Evolutionary conservation across 140 eudicot genomes (phyloP).

Genomic region (Flaveria floridana): DNA sequence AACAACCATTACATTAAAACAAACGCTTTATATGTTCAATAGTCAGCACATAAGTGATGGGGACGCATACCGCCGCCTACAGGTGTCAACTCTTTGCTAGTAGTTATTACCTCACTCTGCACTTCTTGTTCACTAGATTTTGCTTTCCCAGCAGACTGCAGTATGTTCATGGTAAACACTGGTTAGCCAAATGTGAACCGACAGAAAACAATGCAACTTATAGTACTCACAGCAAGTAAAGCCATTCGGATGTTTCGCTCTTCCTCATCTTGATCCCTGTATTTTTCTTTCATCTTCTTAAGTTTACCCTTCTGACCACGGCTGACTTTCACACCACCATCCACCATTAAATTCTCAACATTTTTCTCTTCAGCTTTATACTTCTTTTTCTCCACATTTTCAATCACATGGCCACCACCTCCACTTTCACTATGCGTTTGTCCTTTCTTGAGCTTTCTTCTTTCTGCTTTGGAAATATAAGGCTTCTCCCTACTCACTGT

Average conservation of each 20-base stretch:
- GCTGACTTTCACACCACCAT: conserved; percentile 61
- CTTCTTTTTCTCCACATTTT: conserved; percentile 32
- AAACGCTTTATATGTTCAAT: neutral
- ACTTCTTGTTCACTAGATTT: conserved; percentile 43
- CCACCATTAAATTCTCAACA: conserved; percentile 32
- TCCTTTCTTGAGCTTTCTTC: conserved; percentile 92
- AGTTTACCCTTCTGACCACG: conserved; percentile 94
- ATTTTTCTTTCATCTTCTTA: conserved; percentile 94
- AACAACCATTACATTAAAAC: neutral
- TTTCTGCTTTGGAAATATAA: conserved; percentile 88
- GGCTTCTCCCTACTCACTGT: conserved; percentile 68
- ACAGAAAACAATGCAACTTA: conserved; percentile 10
- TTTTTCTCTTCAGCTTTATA: conserved; percentile 35
- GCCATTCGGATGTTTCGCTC: conserved; percentile 92
- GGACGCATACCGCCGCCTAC: conserved; percentile 43
- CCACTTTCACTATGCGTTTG: conserved; percentile 39
- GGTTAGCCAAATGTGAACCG: conserved; percentile 19
- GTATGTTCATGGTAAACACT: neutral
- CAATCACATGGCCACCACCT: conserved; percentile 34
- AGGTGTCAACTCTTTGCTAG: conserved; percentile 36
- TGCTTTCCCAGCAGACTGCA: conserved; percentile 86
- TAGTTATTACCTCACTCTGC: conserved; percentile 36
- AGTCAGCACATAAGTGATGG: neutral
- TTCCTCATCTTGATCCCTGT: conserved; percentile 97
- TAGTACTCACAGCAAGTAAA: conserved; percentile 78